phyloP scores from a whole-genome alignment of 495 filamentous ascomycete species.

The Xylaria longipes region DNA sequence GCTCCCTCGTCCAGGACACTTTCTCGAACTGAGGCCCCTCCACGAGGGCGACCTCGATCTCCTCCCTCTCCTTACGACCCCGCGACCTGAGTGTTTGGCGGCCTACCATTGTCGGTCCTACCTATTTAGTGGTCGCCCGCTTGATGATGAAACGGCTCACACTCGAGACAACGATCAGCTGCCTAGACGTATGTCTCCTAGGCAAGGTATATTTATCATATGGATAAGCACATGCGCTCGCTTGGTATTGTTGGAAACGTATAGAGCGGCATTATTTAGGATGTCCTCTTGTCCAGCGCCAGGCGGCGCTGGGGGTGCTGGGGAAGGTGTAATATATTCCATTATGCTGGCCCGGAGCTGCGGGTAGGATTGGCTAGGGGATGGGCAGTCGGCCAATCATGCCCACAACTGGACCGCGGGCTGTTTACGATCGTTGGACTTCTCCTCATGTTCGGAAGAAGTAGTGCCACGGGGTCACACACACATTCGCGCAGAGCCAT shows the following conservation, averaged over 20 bases:
- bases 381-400: slow-evolving; percentile 2
- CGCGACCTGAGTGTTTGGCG: slow-evolving; percentile 20
- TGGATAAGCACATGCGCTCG: not conserved
- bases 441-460: slow-evolving; percentile 22
- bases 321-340: slow-evolving; percentile 20
- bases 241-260: not conserved
- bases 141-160: not conserved
- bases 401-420: not conserved
- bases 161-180: not conserved
- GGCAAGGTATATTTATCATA: slow-evolving; percentile 7
- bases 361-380: slow-evolving; percentile 16
- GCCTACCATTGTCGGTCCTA: slow-evolving; percentile 12
- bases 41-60: slow-evolving; percentile 50
- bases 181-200: not conserved
- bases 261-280: not conserved
- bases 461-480: slow-evolving; percentile 1
- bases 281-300: not conserved
- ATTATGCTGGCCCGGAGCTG: slow-evolving; percentile 11
- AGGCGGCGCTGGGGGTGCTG: not conserved
- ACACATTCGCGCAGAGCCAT: slow-evolving; percentile 1
- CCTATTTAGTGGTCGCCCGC: not conserved
- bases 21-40: slow-evolving; percentile 61
- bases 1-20: slow-evolving; percentile 65
- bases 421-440: slow-evolving; percentile 1
- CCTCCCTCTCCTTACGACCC: slow-evolving; percentile 36